Evolutionary conservation across 352 stramenopile species (phyloP).

Genomic region (Phytopythium helicoides): DNA sequence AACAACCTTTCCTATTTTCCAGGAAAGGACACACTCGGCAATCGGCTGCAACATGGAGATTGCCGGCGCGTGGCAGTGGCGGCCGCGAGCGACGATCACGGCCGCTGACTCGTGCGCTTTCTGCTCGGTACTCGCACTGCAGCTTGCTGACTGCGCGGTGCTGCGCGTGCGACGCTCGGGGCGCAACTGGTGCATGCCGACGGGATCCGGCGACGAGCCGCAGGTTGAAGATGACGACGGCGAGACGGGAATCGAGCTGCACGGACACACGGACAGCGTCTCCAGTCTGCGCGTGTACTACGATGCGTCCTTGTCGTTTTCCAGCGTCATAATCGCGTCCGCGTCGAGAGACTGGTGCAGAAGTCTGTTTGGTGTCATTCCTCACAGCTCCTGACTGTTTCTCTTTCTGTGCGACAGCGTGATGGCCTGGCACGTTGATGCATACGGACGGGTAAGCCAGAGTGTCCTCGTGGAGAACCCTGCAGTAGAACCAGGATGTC

Average conservation of each 20-base stretch:
- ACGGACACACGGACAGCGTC: constrained; percentile 46
- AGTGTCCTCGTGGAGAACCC: constrained; percentile 41
- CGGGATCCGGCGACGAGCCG: constrained; percentile 11
- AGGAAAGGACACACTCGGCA: constrained; percentile 3
- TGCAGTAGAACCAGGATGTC: constrained; percentile 31
- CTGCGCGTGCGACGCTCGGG: constrained; percentile 34
- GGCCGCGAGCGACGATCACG: constrained; percentile 31
- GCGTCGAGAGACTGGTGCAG: constrained; percentile 69
- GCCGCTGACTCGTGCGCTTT: constrained; percentile 27
- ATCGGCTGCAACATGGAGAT: constrained; percentile 24
- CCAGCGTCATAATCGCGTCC: constrained; percentile 38
- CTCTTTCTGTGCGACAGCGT: constrained; percentile 32
- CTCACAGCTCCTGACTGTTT: background rate
- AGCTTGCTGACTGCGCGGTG: constrained; percentile 46
- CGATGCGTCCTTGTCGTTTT: constrained; percentile 4
- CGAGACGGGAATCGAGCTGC: constrained; percentile 41
- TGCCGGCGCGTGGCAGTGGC: constrained; percentile 43
- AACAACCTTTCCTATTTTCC: background rate
- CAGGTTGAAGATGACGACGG: constrained; percentile 14
- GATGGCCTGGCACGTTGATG: constrained; percentile 57
- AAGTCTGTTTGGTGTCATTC: background rate
- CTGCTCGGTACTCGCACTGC: constrained; percentile 45
- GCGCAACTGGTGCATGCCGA: constrained; percentile 9
- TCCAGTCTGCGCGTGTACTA: constrained; percentile 30
- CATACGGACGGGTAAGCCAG: constrained; percentile 21